Base-by-base conservation (phyloP, 768 basidiomycete species). In the Mycena olivaceomarginata region DNA sequence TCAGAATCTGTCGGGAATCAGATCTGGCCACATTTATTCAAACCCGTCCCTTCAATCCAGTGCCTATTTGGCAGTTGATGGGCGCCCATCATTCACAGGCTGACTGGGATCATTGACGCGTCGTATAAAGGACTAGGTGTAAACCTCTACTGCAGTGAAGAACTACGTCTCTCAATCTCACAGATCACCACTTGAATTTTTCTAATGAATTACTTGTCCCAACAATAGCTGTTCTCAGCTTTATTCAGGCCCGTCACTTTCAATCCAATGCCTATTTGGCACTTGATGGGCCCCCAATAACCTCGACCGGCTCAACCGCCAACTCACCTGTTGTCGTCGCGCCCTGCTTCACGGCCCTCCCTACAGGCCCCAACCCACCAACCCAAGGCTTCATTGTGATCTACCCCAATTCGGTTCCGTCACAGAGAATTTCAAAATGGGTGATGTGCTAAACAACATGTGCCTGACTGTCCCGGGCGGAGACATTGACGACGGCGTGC, bases 151-250 rank as follows among this genome's bases (percentile, higher is more conserved):
- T 31, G 31, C 31, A 31, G 31, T 31, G 31, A 56, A 22, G 8
- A 56, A n/a, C 53, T 56, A 56, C 53, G 22, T 56, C 53, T 22
- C 53, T 56, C 53, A n/a, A 56, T n/a, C 53, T 56, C 53, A 56
- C n/a, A 56, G 53, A 56, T n/a, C 22, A 56, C 53, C 53, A 12
- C 53, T 22, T 56, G n/a, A 56, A 56, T 7, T 22, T 56, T 56
- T 56, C 22, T n/a, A 12, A 56, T 56, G 53, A 56, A 56, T 20
- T 56, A 22, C 53, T 22, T 56, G 15, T 56, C 20, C n/a, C 8
- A n/a, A n/a, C 3, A 31, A 31, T 31, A 56, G 53, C 53, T 22
- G 53, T 56, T 56, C 22, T n/a, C n/a, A 56, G 53, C 53, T 56
- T 22, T 22, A 56, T 56, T 22, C 53, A n/a, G 16, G 31, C 31